These are phyloP conservation scores for Brassica juncea DNA, from an alignment of 345 rosid genomes.

Conservation along the genomic window DNA sequence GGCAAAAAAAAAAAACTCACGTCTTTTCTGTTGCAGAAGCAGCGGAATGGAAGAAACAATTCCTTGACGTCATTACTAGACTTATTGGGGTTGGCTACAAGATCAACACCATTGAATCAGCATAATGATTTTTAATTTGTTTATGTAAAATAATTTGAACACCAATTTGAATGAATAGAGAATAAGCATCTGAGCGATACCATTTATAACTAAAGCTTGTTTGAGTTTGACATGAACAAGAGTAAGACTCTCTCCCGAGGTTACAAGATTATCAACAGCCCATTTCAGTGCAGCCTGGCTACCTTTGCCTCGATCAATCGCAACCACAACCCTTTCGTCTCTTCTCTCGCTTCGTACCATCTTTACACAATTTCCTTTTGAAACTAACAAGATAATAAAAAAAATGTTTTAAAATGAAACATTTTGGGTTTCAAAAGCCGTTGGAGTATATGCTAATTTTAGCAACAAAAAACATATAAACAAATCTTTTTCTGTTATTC, in stretches of 20 bases:
- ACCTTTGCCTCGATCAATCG: slow-evolving; percentile 70
- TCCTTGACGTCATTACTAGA: slow-evolving; percentile 43
- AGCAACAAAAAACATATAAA: slow-evolving; percentile 14
- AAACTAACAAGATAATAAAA: neutral
- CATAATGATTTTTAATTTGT: neutral
- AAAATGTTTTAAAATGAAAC: slow-evolving; percentile 16
- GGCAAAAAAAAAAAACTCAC: slow-evolving; percentile 37
- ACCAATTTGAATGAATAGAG: neutral
- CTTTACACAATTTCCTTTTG: slow-evolving; percentile 13
- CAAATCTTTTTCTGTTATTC: slow-evolving; percentile 22
- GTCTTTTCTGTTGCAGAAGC: slow-evolving; percentile 75
- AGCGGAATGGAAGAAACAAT: slow-evolving; percentile 81
- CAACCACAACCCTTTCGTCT: slow-evolving; percentile 56
- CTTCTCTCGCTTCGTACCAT: slow-evolving; percentile 17
- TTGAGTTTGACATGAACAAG: slow-evolving; percentile 64
- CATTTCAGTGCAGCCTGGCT: slow-evolving; percentile 84
- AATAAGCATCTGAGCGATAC: neutral
- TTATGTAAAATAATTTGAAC: neutral
- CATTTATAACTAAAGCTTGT: slow-evolving; percentile 31
- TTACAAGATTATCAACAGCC: slow-evolving; percentile 67
- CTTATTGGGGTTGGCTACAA: slow-evolving; percentile 11
- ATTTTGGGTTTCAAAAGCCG: slow-evolving; percentile 6
- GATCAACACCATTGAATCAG: slow-evolving; percentile 18
- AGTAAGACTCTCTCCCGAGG: slow-evolving; percentile 57
- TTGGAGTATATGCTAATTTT: slow-evolving; percentile 22